These are phyloP conservation scores for Boechera retrofracta DNA, from an alignment of 345 rosid genomes.

Conservation along the genomic window DNA sequence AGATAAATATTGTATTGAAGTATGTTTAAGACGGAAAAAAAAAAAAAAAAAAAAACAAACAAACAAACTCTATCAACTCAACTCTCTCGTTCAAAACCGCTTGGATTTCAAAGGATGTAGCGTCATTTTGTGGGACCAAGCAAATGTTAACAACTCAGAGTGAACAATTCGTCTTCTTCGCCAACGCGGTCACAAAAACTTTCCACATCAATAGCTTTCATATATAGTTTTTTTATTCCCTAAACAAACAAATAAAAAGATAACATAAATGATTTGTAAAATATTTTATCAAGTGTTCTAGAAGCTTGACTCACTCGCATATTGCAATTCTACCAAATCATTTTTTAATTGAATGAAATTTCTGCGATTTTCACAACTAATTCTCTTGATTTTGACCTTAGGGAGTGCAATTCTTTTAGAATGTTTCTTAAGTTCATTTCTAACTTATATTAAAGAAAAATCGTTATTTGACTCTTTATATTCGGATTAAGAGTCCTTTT, in stretches of 20 bases:
- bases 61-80: too few relatives aligned
- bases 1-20: too few relatives aligned
- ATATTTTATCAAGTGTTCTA: conserved; percentile 29
- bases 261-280: not conserved
- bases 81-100: not conserved
- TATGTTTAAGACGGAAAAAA: too few relatives aligned
- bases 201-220: conserved; percentile 25
- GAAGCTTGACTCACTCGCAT: conserved; percentile 41
- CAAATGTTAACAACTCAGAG: conserved; percentile 8
- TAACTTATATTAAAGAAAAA: not conserved
- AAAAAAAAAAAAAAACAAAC: too few relatives aligned
- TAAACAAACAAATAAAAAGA: not conserved
- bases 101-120: not conserved
- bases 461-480: not conserved
- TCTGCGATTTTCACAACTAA: not conserved
- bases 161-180: conserved; percentile 27
- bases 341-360: not conserved
- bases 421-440: conserved; percentile 2
- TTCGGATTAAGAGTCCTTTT: not conserved
- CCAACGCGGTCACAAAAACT: conserved; percentile 17
- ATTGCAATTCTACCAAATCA: conserved; percentile 18
- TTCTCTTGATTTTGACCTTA: not conserved
- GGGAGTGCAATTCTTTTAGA: not conserved
- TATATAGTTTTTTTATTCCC: not conserved
- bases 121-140: not conserved